Conservation (phyloP, 305 asterid species). For the Lippia alba region DNA sequence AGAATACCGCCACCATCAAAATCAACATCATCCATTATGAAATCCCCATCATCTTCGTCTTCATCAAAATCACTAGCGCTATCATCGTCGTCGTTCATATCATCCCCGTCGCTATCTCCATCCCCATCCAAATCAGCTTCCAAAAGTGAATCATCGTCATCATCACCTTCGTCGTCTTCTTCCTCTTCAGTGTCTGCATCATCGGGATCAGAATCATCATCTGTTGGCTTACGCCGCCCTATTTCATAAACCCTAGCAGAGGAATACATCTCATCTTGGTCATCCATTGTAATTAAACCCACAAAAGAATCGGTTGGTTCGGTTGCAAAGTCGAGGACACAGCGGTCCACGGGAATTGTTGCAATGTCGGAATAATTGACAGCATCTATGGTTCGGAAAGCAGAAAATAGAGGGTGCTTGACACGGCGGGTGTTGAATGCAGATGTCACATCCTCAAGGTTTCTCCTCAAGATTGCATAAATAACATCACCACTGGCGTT, state of each 20-base stretch:
- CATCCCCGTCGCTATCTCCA: constrained; percentile 80
- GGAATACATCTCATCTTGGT: constrained; percentile 96
- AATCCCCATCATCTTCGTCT: constrained; percentile 84
- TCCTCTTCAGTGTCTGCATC: constrained; percentile 95
- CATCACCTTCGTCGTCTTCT: constrained; percentile 85
- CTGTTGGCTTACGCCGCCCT: constrained; percentile 94
- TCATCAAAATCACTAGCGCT: constrained; percentile 69
- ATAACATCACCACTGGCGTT: constrained; percentile 94
- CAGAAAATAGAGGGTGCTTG: constrained; percentile 92
- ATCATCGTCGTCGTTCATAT: constrained; percentile 70
- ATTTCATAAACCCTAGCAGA: constrained; percentile 95
- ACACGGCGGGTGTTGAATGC: constrained; percentile 83
- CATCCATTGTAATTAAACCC: constrained; percentile 92
- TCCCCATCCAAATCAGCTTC: constrained; percentile 69
- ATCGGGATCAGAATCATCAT: constrained; percentile 98
- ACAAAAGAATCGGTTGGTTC: constrained; percentile 97
- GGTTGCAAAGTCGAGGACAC: constrained; percentile 91
- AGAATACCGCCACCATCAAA: constrained; percentile 65
- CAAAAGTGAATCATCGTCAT: constrained; percentile 57
- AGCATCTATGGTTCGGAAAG: constrained; percentile 97
- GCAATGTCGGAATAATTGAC: constrained; percentile 94
- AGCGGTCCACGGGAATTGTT: constrained; percentile 88
- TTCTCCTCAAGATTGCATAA: constrained; percentile 90
- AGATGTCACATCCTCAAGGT: constrained; percentile 89
- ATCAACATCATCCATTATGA: constrained; percentile 67